phyloP scores from a whole-genome alignment of 495 filamentous ascomycete genomes.

The Aspergillus diversus region DNA sequence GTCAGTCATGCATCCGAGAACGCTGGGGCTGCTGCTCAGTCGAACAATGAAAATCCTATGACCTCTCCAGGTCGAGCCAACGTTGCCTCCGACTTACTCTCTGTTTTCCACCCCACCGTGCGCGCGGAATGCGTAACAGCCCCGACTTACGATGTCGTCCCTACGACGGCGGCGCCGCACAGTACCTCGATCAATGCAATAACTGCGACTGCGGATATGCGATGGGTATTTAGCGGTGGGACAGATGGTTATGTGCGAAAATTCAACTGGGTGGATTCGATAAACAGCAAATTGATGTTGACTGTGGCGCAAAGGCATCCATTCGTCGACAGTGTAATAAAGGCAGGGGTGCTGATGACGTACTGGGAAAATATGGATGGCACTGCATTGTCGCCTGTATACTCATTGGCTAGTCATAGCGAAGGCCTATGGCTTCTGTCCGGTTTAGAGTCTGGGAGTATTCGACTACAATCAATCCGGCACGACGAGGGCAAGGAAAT shows the following conservation, averaged over 20 bases:
- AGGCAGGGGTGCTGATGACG: constrained; percentile 87
- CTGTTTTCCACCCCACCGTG: constrained; percentile 62
- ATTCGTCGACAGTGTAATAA: constrained; percentile 95
- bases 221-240: constrained; percentile 93
- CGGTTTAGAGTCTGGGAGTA: constrained; percentile 85
- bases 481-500: constrained; percentile 94
- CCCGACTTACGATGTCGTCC: constrained; percentile 90
- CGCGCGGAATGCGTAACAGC: constrained; percentile 83
- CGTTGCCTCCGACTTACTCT: constrained; percentile 36
- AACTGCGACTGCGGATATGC: constrained; percentile 89
- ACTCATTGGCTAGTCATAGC: constrained; percentile 88
- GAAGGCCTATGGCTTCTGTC: constrained; percentile 89
- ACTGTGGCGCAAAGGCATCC: constrained; percentile 96
- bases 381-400: constrained; percentile 74
- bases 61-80: constrained; percentile 40
- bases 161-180: constrained; percentile 94
- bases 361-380: constrained; percentile 92
- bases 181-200: constrained; percentile 94
- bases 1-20: constrained; percentile 52
- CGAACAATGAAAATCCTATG: constrained; percentile 43
- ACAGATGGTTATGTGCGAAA: constrained; percentile 94
- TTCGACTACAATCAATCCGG: constrained; percentile 92
- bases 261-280: constrained; percentile 93
- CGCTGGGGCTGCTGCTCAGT: constrained; percentile 41
- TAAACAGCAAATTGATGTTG: constrained; percentile 90